These are phyloP conservation scores for Mytilinidion resinicola DNA, from an alignment of 495 filamentous ascomycete species.

Conservation along the genomic window DNA sequence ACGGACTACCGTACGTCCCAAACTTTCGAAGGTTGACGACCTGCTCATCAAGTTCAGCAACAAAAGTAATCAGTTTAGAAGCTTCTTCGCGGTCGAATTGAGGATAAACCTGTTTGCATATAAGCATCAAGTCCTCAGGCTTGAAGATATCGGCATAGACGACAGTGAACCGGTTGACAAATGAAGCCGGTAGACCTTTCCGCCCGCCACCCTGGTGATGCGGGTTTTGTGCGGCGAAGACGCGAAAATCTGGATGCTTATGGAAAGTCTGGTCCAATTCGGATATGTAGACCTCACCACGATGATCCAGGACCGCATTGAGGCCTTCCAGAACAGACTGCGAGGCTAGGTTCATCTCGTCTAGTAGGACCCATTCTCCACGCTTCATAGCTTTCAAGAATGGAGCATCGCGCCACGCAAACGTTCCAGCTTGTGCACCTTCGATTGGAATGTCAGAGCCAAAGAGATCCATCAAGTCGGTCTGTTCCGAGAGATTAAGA, in stretches of 20 bases:
- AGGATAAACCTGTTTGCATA: slow-evolving; percentile 72
- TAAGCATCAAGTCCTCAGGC: slow-evolving; percentile 69
- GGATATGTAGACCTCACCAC: slow-evolving; percentile 90
- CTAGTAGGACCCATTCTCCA: slow-evolving; percentile 90
- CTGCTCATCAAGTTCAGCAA: slow-evolving; percentile 66
- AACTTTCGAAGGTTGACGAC: slow-evolving; percentile 60
- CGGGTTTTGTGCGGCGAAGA: slow-evolving; percentile 97
- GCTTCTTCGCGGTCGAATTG: slow-evolving; percentile 49
- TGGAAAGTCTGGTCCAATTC: slow-evolving; percentile 91
- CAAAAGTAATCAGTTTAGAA: slow-evolving; percentile 64
- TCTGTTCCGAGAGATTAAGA: slow-evolving; percentile 97
- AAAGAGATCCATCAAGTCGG: slow-evolving; percentile 94
- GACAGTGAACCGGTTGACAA: slow-evolving; percentile 96
- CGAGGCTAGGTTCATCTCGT: slow-evolving; percentile 98
- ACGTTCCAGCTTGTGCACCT: slow-evolving; percentile 77
- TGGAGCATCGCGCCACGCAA: slow-evolving; percentile 91
- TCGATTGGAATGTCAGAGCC: slow-evolving; percentile 94
- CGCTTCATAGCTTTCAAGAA: slow-evolving; percentile 94
- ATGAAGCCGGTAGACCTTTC: slow-evolving; percentile 91
- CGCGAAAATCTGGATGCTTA: slow-evolving; percentile 76
- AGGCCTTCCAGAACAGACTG: slow-evolving; percentile 95
- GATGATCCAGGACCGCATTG: slow-evolving; percentile 95
- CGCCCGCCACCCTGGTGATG: slow-evolving; percentile 94
- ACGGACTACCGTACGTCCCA: slow-evolving; percentile 77
- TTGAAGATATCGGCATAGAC: slow-evolving; percentile 90